phyloP scores from a whole-genome alignment of 2,329 filamentous ascomycete species.

The Aspergillus sp. region DNA sequence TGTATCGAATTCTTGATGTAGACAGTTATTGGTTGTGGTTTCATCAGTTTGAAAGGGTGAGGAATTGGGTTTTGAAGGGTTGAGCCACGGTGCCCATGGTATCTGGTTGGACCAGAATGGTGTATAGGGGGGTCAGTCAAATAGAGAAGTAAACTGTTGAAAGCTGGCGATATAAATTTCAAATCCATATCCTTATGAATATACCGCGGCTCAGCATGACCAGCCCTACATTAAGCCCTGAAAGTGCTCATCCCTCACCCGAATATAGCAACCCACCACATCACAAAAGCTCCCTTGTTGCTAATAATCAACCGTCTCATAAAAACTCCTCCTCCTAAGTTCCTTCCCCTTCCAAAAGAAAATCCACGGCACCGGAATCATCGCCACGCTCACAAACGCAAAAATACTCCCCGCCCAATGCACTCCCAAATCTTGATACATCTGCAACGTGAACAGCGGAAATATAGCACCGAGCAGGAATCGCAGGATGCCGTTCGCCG shows the following conservation, averaged over 20 bases:
- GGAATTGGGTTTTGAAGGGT: background rate
- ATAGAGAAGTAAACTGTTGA: no score
- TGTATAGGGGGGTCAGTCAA: no score
- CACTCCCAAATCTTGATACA: slow-evolving; percentile 68
- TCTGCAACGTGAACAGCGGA: slow-evolving; percentile 73
- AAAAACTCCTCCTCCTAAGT: background rate
- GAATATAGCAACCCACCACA: no score
- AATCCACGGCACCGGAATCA: slow-evolving; percentile 9
- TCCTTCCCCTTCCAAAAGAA: slow-evolving; percentile 5
- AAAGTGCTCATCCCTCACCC: no score
- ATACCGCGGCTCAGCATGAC: no score
- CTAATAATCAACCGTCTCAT: no score
- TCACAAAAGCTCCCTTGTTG: no score
- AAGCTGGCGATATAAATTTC: no score
- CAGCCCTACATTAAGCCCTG: no score
- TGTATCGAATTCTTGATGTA: background rate
- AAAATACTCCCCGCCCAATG: slow-evolving; percentile 71
- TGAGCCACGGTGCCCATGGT: background rate
- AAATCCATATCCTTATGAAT: no score
- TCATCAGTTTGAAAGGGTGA: background rate
- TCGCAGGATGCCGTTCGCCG: slow-evolving; percentile 47
- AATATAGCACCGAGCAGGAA: slow-evolving; percentile 67
- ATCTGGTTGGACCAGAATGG: no score
- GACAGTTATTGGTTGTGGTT: background rate
- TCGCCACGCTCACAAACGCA: slow-evolving; percentile 49